Conservation (phyloP, 495 filamentous ascomycete genomes). For the Penicillium pulvis region DNA sequence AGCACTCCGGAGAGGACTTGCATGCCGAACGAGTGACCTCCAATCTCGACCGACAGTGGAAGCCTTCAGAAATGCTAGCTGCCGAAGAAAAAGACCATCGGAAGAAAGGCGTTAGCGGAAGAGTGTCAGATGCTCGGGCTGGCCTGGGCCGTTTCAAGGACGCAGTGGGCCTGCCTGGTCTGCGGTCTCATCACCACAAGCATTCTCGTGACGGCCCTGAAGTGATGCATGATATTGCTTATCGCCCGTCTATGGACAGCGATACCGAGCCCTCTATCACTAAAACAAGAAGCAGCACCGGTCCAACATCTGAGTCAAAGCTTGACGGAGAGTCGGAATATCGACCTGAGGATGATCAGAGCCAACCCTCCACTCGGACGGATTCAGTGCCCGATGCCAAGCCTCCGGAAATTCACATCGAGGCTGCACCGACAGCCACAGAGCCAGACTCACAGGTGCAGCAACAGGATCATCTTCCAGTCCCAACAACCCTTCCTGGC, state of each 20-base stretch:
- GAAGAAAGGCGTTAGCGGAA: conserved; percentile 76
- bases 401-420: conserved; percentile 41
- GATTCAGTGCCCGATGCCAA: conserved; percentile 24
- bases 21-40: conserved; percentile 31
- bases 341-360: conserved; percentile 15
- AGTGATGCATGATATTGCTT: conserved; percentile 32
- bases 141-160: conserved; percentile 84
- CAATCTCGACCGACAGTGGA: conserved; percentile 34
- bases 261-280: conserved; percentile 30
- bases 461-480: conserved; percentile 14
- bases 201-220: conserved; percentile 43
- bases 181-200: conserved; percentile 51
- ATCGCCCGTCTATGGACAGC: conserved; percentile 35
- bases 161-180: conserved; percentile 64
- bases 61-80: conserved; percentile 27
- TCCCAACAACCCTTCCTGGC: conserved; percentile 15
- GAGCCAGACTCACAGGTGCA: conserved; percentile 24
- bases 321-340: conserved; percentile 19
- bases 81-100: conserved; percentile 65
- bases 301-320: conserved; percentile 25
- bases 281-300: conserved; percentile 20
- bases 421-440: conserved; percentile 25
- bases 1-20: conserved; percentile 44
- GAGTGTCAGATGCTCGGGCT: conserved; percentile 79
- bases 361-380: conserved; percentile 13